Evolutionary conservation across 306 rosid species (phyloP).

Genomic region (Vigna reflexopilosa): DNA sequence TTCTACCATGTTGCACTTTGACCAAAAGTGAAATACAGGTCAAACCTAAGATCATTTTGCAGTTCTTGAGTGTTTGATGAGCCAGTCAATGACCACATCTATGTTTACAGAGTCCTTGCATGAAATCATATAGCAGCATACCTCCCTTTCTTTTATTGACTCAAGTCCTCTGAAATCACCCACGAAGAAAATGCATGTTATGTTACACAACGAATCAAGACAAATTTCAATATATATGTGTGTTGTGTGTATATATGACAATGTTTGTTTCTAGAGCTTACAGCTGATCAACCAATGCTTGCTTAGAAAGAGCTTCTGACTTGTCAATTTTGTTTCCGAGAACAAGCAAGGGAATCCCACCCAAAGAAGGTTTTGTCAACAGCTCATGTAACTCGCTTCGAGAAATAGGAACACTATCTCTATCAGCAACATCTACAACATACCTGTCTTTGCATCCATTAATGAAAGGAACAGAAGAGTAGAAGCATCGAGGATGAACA

Average conservation of each 20-base stretch:
- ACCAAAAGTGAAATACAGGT: conserved; percentile 24
- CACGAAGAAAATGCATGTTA: conserved; percentile 27
- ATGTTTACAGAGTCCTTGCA: conserved; percentile 96
- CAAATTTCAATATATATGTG: conserved; percentile 12
- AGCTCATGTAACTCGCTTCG: conserved; percentile 89
- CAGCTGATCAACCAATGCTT: conserved; percentile 89
- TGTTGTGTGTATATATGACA: not conserved
- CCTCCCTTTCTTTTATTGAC: conserved; percentile 78
- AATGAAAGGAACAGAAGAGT: conserved; percentile 28
- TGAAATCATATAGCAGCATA: conserved; percentile 94
- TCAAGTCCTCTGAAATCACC: conserved; percentile 79
- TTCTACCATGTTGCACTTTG: conserved; percentile 35
- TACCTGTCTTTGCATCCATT: conserved; percentile 62
- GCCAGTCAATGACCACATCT: conserved; percentile 95
- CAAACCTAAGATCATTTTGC: conserved; percentile 56
- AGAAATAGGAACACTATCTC: conserved; percentile 90
- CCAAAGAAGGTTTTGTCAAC: conserved; percentile 75
- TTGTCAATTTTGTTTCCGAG: conserved; percentile 95
- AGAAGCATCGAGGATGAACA: conserved; percentile 12
- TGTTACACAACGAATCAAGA: conserved; percentile 28
- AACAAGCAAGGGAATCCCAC: conserved; percentile 81
- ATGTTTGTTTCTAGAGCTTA: conserved; percentile 52
- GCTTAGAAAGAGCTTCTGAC: conserved; percentile 94
- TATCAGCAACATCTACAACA: conserved; percentile 92
- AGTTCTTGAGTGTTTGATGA: conserved; percentile 90